Base-by-base conservation (phyloP, 306 rosid genomes). In the Phaseolus lunatus region DNA sequence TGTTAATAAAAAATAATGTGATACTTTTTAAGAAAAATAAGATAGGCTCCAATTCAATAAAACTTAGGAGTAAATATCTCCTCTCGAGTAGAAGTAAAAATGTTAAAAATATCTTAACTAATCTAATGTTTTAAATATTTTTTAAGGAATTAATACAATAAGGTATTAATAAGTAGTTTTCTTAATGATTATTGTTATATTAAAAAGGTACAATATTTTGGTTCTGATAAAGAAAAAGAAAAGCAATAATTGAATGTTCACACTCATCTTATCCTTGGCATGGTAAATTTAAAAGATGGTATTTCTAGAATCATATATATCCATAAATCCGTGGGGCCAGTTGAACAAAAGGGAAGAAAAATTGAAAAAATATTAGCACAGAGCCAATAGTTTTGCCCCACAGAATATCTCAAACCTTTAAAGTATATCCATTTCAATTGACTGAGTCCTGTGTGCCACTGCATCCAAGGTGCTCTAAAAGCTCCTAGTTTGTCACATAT, bases 371-470 rank as follows among this genome's bases (percentile, higher is more conserved):
- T 37, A 39, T 11, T 6, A 33, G 19, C 1, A 10, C 3, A 4
- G 2, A 39, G 76, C 59, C 80, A 14, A 27, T 47, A 67, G 72
- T 14, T 20, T 35, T 68, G 14, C 18, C 70, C 81, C 75, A 67
- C 20, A 0, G 88, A 62, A 62, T 86, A 86, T 85, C 63, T 86
- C 14, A 80, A 75, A 37, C 18, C 67, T 33, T 44, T 7, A 1
- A 48, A 18, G 82, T 33, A 64, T 80, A 71, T 84, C 53, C 79
- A 15, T 35, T 27, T 61, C 6, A 12, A 35, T 59, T 44, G 61
- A 75, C 58, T 3, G 1, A 3, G 10, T 2, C 66, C 96, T 39
- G 79, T 81, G 96, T 84, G 89, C 89, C 68, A 80, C 48, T 33
- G 4, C 19, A 62, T 76, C 75, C 78, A 29, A 80, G 45, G 69